Percentiles rank a stretch among this genome's conserved stretches.
phyloP scores from a whole-genome alignment of 1,284 basidiomycete species.

The Malassezia yamatoensis region DNA sequence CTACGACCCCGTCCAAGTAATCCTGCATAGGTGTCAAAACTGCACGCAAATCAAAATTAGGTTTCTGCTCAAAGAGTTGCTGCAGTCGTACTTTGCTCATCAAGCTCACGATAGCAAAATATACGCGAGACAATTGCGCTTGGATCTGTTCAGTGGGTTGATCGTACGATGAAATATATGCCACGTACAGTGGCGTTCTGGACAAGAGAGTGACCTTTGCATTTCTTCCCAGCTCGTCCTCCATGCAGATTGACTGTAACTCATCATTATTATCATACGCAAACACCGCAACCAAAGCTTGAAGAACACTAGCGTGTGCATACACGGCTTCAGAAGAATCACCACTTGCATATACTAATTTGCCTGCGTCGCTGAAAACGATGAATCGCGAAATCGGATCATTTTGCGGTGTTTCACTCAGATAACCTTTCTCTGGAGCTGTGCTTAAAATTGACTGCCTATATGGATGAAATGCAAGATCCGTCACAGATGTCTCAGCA shows the following conservation, averaged over 20 bases:
- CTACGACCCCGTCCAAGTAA: conserved; percentile 28
- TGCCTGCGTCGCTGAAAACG: conserved; percentile 10
- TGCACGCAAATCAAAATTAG: conserved; percentile 80
- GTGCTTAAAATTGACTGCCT: too few relatives aligned
- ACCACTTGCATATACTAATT: conserved; percentile 18
- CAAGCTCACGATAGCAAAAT: conserved; percentile 81
- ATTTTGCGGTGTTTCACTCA: too few relatives aligned
- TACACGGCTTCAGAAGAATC: conserved; percentile 50
- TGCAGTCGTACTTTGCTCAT: conserved; percentile 73
- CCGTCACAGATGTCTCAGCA: too few relatives aligned
- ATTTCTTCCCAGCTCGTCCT: conserved; percentile 22
- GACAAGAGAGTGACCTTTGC: conserved; percentile 74
- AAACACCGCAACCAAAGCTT: conserved; percentile 71
- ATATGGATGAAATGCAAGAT: too few relatives aligned
- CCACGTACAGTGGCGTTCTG: conserved; percentile 78
- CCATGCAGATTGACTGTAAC: conserved; percentile 22
- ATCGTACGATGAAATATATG: conserved; percentile 77
- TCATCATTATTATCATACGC: conserved; percentile 36
- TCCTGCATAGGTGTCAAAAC: conserved; percentile 62
- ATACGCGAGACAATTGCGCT: conserved; percentile 83
- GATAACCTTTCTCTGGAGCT: too few relatives aligned
- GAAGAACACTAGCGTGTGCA: conserved; percentile 79
- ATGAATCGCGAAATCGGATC: neutral
- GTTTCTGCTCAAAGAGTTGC: conserved; percentile 72
- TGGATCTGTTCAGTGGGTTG: conserved; percentile 84